These are phyloP conservation scores for Laetiporus sulphureus DNA, from an alignment of 1,284 basidiomycete genomes.

Conservation along the genomic window DNA sequence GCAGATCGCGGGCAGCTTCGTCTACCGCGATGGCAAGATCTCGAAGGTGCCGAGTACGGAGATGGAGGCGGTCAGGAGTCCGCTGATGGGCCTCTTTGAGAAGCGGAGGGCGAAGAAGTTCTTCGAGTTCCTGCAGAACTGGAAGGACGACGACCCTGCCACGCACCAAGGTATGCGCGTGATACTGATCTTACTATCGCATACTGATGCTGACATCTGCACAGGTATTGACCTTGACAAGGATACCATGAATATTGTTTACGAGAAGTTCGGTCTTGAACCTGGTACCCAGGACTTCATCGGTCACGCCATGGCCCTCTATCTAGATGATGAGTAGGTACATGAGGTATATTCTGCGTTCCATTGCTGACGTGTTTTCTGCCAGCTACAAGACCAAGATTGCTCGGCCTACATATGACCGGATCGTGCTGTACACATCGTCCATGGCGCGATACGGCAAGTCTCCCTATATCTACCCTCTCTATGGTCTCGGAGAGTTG, in stretches of 20 bases:
- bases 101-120: constrained; percentile 98
- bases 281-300: constrained; percentile 98
- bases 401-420: constrained; percentile 88
- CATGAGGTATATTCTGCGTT: constrained; percentile 4
- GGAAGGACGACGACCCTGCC: constrained; percentile 90
- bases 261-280: constrained; percentile 96
- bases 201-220: background rate
- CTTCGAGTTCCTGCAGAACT: constrained; percentile 95
- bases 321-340: constrained; percentile 93
- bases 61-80: constrained; percentile 92
- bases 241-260: constrained; percentile 89
- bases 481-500: constrained; percentile 98
- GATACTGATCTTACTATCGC: background rate
- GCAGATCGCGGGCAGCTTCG: constrained; percentile 98
- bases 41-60: constrained; percentile 98
- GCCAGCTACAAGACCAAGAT: constrained; percentile 87
- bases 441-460: constrained; percentile 99
- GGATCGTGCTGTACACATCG: constrained; percentile 95
- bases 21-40: constrained; percentile 95
- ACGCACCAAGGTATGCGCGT: constrained; percentile 81
- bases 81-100: constrained; percentile 98
- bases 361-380: too few species aligned
- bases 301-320: constrained; percentile 98
- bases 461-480: constrained; percentile 99
- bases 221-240: constrained; percentile 81